Evolutionary conservation across 2,329 filamentous ascomycete genomes (phyloP), one percentile per base, ranked within the genome.

Genomic region (Uncinocarpus reesii): DNA sequence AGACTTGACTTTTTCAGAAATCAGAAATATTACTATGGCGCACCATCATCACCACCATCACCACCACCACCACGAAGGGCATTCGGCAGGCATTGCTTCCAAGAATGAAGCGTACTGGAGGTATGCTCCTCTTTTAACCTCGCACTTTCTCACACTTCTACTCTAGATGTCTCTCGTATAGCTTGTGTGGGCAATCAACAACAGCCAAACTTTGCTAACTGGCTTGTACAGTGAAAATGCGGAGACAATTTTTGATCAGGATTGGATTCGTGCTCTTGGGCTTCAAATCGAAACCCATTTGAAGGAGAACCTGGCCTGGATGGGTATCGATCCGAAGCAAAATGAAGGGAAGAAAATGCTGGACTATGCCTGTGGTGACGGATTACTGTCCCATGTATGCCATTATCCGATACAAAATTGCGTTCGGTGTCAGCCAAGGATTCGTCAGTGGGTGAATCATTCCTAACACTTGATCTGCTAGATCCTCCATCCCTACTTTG

Each of bases 301-400:
- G 4, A 40, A 51, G n/a, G 41, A 50, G 15, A 52, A 54, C 35
- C 32, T 52, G 5, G n/a, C 48, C 8, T 55, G 53, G 53, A 40
- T 54, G 26, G 52, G 50, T 23, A 48, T 52, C 23, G 38, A 44
- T 8, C 7, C 48, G 11, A 37, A 43, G 28, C 15, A 31, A 15
- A 23, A 24, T 11, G 15, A 32, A 7, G 29, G 38, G 23, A 42
- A n/a, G 28, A 56, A 54, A 47, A 51, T 56, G 42, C 50, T 56
- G 10, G 54, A 56, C 18, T 56, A 50, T 40, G 54, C 54, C 10
- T 56, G 54, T 31, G 54, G 54, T 16, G 46, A 54, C 20, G 54
- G 53, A 7, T 49, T 53, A 16, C 31, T 53, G 18, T 52, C 52
- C 10, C 45, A 35, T 8, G 53, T 54, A 51, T 42, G 47, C n/a